Conservation (phyloP, 2,329 filamentous ascomycete genomes). For the Ascosphaera aggregata region DNA sequence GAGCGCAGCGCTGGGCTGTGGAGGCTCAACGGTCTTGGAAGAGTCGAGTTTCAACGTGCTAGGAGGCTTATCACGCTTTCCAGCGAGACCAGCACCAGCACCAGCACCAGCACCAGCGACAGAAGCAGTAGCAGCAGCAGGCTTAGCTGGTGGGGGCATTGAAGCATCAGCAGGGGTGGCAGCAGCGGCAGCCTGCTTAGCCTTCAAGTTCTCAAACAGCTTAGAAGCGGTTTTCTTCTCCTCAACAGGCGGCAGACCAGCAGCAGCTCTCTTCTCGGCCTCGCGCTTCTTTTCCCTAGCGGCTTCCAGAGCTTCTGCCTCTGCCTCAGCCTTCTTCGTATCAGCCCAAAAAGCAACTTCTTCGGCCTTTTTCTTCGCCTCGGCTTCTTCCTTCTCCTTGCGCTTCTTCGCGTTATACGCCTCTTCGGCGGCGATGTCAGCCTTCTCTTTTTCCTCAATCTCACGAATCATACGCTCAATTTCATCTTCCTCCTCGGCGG, state of each 20-base stretch:
- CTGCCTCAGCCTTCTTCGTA: constrained; percentile 25
- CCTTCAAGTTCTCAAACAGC: background rate
- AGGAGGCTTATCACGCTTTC: constrained; percentile 49
- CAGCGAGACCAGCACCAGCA: constrained; percentile 20
- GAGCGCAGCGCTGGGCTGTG: constrained; percentile 81
- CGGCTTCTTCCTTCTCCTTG: constrained; percentile 38
- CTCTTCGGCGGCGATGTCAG: constrained; percentile 21
- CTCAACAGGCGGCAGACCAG: background rate
- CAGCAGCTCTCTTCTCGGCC: constrained; percentile 8
- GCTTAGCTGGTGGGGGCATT: too few species aligned
- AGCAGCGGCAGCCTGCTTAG: background rate
- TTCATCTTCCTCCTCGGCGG: constrained; percentile 19
- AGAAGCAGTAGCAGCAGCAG: too few species aligned
- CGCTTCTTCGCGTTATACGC: constrained; percentile 48
- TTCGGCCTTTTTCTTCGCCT: constrained; percentile 23
- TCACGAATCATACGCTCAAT: constrained; percentile 24
- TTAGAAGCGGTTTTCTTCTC: background rate
- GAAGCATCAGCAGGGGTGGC: constrained; percentile 11
- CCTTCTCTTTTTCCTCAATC: constrained; percentile 22
- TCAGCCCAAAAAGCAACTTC: constrained; percentile 20
- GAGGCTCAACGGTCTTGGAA: constrained; percentile 66
- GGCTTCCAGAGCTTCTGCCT: constrained; percentile 24
- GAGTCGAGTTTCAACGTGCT: constrained; percentile 73
- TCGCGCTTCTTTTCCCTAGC: constrained; percentile 20
- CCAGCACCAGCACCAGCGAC: constrained; percentile 11